Evolutionary conservation across 2,329 filamentous ascomycete genomes (phyloP), one percentile per base, ranked within the genome.

Genomic region (Domatiomyces globalis): DNA sequence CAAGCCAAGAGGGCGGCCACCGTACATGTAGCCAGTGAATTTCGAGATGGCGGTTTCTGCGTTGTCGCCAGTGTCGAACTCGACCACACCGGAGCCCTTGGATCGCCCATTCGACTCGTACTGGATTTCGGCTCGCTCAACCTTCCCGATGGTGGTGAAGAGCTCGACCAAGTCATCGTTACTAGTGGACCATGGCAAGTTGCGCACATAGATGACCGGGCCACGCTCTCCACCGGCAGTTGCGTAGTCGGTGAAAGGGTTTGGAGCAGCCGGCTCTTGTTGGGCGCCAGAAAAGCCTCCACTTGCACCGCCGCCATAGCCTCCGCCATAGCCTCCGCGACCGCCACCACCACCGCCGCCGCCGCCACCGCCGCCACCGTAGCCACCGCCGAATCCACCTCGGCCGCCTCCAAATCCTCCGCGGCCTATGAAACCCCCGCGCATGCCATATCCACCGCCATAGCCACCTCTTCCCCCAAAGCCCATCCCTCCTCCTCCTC

Each of bases 101-200:
- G 92, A 98, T 62, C 92, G 86, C 45, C 92, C 92, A 63, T 94
- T 96, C 3, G 87, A 85, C 68, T 98, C 92, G 65, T 98, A 96
- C 70, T 98, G 92, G 52, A 98, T 96, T 71, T 98, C 92, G n/a
- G 92, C 92, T 63, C 92, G 88, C 63, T 95, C 88, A 54, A 98
- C 92, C 68, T 95, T 95, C 58, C 92, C 92, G 63, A 98, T 98
- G 9, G 92, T 98, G 17, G 85, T 89, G 74, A 98, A 98, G 18
- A 98, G 78, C 67, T 98, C 92, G 52, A 96, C 81, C 22, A 98
- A 75, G 68, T 98, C 92, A 57, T 98, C 92, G 65, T 98, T 96
- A 73, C 89, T 95, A 15, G 92, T 98, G 25, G 92, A 96, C 92
- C 92, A 98, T 10, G 92, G 92, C 57, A 98, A 80, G 67, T 98